Evolutionary conservation across 2,329 filamentous ascomycete species (phyloP), one percentile per base, ranked within the genome.

Genomic region (Apiospora pterosperma): DNA sequence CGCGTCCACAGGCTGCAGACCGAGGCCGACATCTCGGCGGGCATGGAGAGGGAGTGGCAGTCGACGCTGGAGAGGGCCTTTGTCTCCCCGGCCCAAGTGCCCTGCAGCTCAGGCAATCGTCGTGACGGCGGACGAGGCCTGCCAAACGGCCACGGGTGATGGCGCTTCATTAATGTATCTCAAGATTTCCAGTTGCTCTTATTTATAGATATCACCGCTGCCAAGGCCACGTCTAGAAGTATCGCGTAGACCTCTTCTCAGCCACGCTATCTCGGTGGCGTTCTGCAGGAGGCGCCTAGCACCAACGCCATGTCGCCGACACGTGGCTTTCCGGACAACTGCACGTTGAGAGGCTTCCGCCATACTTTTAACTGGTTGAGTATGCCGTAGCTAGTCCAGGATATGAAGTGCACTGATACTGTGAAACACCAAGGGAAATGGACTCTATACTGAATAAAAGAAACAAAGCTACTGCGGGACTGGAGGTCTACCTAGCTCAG

Each of bases 231-330:
- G 68, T 74, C 12, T 67, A 67, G 28, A 76, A 78, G 44, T 74
- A 5, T 71, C 70, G 1, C 71, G 76, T 41, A 71, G 76, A 12
- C 76, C 76, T 2, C 71, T 78, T 2, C 28, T 75, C 2, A 70
- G 69, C 60, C 74, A 76, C 59, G 71, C 71, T 59, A 62, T 69
- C 21, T 64, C 1, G 67, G 70, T 2, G 65, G 69, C 10, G 42
- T 59, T 10, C 64, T 74, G 6, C 72, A 75, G 55, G 76, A 28
- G 76, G 76, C 5, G 70, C 72, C 2, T 67, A 73, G 73, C 8
- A 67, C 77, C 67, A 79, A 78, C 64, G 74, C 66, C 7, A 69
- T 75, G 68, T 63, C 77, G 23, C 64, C 72, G 63, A 77, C 76
- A 1, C 70, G 75, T 2, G 75, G 76, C 8, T 28, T 64, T 1